Evolutionary conservation across 2,329 filamentous ascomycete species (phyloP).

Genomic region (Verticillium dahliae): DNA sequence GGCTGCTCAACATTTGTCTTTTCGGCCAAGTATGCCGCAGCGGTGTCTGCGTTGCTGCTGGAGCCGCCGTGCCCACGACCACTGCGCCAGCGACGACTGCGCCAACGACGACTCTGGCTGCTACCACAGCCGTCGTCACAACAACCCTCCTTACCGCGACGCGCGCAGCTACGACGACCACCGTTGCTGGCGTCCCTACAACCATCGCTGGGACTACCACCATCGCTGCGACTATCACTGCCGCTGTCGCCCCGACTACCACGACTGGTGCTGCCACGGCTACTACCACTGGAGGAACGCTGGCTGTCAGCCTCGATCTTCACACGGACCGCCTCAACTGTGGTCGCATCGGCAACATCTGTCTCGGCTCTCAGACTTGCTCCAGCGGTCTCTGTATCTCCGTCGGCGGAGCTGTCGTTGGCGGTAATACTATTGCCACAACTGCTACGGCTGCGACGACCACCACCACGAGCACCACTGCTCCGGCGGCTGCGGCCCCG

Average conservation of each 20-base stretch:
- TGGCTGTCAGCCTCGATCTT: neutral
- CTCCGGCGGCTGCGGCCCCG: neutral
- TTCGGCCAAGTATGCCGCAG: neutral
- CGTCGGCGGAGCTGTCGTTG: neutral
- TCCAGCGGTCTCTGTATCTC: neutral
- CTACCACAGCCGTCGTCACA: neutral
- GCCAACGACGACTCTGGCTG: neutral
- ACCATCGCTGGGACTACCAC: neutral
- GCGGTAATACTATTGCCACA: neutral
- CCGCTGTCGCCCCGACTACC: neutral
- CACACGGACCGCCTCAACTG: neutral
- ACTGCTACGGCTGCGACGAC: neutral
- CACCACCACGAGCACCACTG: neutral
- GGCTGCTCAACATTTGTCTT: neutral
- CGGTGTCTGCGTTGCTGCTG: neutral
- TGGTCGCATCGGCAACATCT: neutral
- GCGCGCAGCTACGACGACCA: neutral
- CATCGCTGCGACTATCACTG: neutral
- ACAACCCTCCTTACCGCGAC: neutral
- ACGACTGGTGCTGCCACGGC: neutral
- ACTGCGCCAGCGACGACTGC: neutral
- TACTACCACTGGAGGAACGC: neutral
- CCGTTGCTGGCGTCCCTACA: neutral
- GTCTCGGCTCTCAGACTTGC: neutral
- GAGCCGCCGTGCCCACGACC: neutral